Base-by-base conservation (phyloP, 345 rosid species). In the Pseudoturritis turrita region DNA sequence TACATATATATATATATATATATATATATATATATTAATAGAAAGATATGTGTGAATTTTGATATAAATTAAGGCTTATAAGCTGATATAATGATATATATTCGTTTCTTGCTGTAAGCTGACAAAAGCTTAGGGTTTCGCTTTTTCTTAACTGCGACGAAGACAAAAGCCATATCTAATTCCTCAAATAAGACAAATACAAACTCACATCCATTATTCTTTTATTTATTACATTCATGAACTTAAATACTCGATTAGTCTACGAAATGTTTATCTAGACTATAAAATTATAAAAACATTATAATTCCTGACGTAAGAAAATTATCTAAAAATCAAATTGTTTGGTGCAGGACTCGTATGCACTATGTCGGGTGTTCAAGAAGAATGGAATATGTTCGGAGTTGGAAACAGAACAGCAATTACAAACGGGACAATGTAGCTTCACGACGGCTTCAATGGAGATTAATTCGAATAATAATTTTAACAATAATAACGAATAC, bases 321-420 rank as follows among this genome's bases (percentile, higher is more conserved):
- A 33, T 33, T 3, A 33, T 7, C 9, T 33, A 8, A 33, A 33
- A 33, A 33, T 33, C 2, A 2, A 33, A 9, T 33, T 33, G 10
- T 8, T 8, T 53, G 47, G 31, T 56, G 46, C 79, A 90, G 96
- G 98, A 93, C 58, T 87, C 94, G 1, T 90, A 87, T 43, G 98
- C 98, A 51, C 39, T 93, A 70, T 93, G 98, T 73, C 92, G 98
- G 3, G 97, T 93, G 29, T 93, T 93, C 87, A 93, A 93, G 84
- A 93, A 93, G 72, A 90, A 93, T 58, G 97, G 91, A 29, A 84
- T 85, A 59, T 86, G 89, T 79, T 47, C 88, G 3, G 97, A 93
- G 71, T 54, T 68, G 12, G 96, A 93, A 80, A 85, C 90, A 18
- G 88, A 78, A 55, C 77, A 80, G 36, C 85, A 77, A 19, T 46